A percentile compares a stretch with the other conserved stretches of the same genome.
Evolutionary conservation across 257 asterid genomes (phyloP).

Genomic region (Perilla frutescens): DNA sequence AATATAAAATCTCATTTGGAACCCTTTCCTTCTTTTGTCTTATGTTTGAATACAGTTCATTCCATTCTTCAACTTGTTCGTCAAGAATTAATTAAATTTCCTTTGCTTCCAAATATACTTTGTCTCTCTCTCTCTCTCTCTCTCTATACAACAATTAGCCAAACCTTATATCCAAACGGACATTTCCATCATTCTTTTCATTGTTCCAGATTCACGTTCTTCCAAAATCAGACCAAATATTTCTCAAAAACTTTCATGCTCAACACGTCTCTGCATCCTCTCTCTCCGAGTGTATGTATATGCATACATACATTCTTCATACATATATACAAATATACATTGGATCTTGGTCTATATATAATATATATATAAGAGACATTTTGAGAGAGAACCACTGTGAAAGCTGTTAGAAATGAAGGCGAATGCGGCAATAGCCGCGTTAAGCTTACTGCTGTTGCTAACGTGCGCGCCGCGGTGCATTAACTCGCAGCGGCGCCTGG

Average conservation of each 20-base stretch:
- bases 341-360: background rate
- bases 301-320: background rate
- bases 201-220: background rate
- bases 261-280: background rate
- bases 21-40: background rate
- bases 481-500: constrained; percentile 46
- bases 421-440: constrained; percentile 26
- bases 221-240: background rate
- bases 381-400: background rate
- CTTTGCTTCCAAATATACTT: constrained; percentile 29
- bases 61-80: constrained; percentile 30
- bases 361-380: background rate
- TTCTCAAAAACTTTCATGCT: background rate
- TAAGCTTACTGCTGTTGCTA: constrained; percentile 44
- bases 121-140: background rate
- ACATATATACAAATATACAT: background rate
- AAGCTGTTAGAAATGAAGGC: constrained; percentile 31
- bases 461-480: constrained; percentile 49
- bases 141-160: constrained; percentile 3
- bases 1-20: background rate
- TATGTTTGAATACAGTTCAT: constrained; percentile 22
- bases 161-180: background rate
- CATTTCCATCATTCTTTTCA: constrained; percentile 17
- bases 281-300: background rate
- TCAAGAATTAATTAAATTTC: constrained; percentile 5